These are phyloP conservation scores for Paraphysoderma sedebokerense DNA, from an alignment of 371 early-diverging fungal genomes.

Conservation along the genomic window DNA sequence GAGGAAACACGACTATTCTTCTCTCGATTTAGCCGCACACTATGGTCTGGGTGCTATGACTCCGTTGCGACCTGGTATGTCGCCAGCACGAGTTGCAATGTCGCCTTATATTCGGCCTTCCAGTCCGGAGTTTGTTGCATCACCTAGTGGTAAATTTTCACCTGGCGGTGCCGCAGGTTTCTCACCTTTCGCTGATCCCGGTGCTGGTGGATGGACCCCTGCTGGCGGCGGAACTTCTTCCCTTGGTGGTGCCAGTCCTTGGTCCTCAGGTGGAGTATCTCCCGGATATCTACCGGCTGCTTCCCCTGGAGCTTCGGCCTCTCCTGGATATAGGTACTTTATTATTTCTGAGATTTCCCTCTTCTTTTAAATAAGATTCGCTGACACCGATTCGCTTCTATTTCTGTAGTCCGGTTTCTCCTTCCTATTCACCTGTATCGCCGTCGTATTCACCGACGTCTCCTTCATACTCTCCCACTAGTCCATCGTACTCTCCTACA, in stretches of 20 bases:
- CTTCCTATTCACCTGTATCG: constrained; percentile 56
- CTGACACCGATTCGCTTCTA: constrained; percentile 9
- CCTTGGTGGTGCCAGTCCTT: too few relatives aligned
- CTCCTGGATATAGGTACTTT: not conserved
- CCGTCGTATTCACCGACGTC: constrained; percentile 12
- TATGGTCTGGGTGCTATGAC: constrained; percentile 1
- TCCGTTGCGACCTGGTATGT: not conserved
- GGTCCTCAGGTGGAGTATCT: too few relatives aligned
- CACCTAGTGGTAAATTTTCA: constrained; percentile 1
- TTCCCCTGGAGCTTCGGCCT: not conserved
- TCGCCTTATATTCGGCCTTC: not conserved
- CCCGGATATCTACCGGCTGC: not conserved
- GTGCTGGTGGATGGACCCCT: too few relatives aligned
- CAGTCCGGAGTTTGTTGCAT: not conserved
- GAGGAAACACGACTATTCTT: constrained; percentile 14
- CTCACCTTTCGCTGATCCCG: too few relatives aligned
- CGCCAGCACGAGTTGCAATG: not conserved
- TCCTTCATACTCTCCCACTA: constrained; percentile 45
- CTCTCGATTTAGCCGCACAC: not conserved
- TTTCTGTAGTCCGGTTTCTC: constrained; percentile 41
- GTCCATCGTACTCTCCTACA: constrained; percentile 39
- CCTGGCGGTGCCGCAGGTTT: not conserved
- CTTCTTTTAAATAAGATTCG: too few relatives aligned
- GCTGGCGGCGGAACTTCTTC: too few relatives aligned
- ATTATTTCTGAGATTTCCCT: not conserved